Evolutionary conservation across 306 rosid species (phyloP).

Genomic region (Quercus agrifolia): DNA sequence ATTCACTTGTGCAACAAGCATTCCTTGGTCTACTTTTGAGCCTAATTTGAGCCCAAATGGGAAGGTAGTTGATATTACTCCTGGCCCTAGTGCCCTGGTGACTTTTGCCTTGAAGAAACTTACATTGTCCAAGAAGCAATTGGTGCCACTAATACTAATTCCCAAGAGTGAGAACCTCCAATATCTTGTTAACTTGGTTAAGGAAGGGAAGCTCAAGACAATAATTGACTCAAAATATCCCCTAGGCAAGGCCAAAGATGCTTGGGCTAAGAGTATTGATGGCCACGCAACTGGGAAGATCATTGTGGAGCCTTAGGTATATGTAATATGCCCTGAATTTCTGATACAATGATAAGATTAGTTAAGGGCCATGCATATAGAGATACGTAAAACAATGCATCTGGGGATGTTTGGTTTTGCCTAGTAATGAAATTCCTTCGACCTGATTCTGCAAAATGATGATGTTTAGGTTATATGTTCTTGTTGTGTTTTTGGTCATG

Average conservation of each 20-base stretch:
- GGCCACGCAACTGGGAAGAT: slow-evolving; percentile 94
- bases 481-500: no score
- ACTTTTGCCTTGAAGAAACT: slow-evolving; percentile 49
- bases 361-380: not conserved
- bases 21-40: slow-evolving; percentile 74
- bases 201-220: slow-evolving; percentile 71
- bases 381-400: not conserved
- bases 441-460: no score
- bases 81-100: slow-evolving; percentile 26
- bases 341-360: not conserved
- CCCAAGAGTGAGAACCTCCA: slow-evolving; percentile 48
- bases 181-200: slow-evolving; percentile 57
- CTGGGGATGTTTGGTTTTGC: no score
- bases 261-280: slow-evolving; percentile 66
- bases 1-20: slow-evolving; percentile 54
- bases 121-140: slow-evolving; percentile 62
- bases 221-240: slow-evolving; percentile 60
- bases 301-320: slow-evolving; percentile 48
- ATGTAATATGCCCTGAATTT: not conserved
- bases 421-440: no score
- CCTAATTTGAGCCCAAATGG: slow-evolving; percentile 54
- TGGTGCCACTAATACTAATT: slow-evolving; percentile 43
- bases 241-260: slow-evolving; percentile 57
- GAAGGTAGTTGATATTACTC: slow-evolving; percentile 59
- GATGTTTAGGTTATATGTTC: no score